phyloP scores from a whole-genome alignment of 495 filamentous ascomycete genomes.

The Aspergillus kassunensis region DNA sequence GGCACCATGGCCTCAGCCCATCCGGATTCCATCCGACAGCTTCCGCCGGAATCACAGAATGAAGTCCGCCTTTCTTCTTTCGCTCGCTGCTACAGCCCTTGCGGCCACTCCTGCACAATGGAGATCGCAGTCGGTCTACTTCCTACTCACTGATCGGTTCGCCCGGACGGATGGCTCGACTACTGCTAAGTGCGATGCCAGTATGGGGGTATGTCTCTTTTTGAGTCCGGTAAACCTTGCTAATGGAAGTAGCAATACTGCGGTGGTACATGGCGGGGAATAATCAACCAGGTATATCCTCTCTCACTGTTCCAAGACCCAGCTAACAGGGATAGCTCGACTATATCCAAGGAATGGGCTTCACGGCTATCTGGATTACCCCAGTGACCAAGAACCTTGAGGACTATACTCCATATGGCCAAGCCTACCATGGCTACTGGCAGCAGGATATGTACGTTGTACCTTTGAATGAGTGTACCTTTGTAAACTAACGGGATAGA shows the following conservation, averaged over 20 bases:
- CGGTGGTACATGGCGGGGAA: conserved; percentile 69
- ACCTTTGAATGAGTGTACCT: neutral
- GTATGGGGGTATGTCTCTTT: conserved; percentile 23
- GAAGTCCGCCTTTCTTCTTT: conserved; percentile 13
- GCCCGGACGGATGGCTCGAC: conserved; percentile 64
- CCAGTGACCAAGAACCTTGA: conserved; percentile 63
- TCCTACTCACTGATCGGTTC: conserved; percentile 73
- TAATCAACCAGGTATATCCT: conserved; percentile 56
- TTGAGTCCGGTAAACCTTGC: no score
- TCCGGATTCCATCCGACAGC: neutral
- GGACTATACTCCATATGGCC: conserved; percentile 46
- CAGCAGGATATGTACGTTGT: conserved; percentile 57
- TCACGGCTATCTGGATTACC: conserved; percentile 80
- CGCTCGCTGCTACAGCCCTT: conserved; percentile 23
- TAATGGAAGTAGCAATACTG: conserved; percentile 62
- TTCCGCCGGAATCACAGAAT: neutral
- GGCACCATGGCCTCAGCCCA: neutral
- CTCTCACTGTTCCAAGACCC: neutral
- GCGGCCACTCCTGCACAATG: conserved; percentile 49
- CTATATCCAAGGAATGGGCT: conserved; percentile 70
- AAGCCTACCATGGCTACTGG: conserved; percentile 75
- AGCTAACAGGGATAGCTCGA: conserved; percentile 34
- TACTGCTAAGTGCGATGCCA: conserved; percentile 48
- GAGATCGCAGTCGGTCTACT: conserved; percentile 67
- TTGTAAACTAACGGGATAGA: conserved; percentile 17